Evolutionary conservation across 176 grass and related monocot genomes (phyloP).

Genomic region (Rhipidocladum racemiflorum): DNA sequence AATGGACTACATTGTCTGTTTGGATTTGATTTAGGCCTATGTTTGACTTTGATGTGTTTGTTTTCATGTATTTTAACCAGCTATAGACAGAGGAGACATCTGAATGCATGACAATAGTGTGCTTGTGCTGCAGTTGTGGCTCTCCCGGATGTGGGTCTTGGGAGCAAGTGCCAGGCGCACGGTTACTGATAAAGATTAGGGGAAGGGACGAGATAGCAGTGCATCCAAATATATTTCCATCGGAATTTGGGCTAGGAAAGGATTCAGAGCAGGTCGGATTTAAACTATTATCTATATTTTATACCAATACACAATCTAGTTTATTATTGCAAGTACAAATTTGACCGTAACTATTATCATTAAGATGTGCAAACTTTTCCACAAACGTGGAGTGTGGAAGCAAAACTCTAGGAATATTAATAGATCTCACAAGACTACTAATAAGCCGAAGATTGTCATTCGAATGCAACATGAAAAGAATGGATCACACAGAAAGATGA

Average conservation of each 20-base stretch:
- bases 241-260: background rate
- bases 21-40: too few relatives aligned
- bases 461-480: background rate
- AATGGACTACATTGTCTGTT: too few relatives aligned
- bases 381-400: background rate
- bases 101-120: too few relatives aligned
- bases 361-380: background rate
- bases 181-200: background rate
- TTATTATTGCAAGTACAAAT: background rate
- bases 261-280: background rate
- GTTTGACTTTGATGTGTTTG: too few relatives aligned
- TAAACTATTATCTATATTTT: background rate
- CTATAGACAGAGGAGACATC: too few relatives aligned
- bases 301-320: background rate
- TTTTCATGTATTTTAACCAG: too few relatives aligned
- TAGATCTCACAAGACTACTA: background rate
- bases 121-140: too few relatives aligned
- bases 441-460: background rate
- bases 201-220: background rate
- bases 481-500: background rate
- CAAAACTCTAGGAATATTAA: background rate
- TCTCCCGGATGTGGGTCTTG: too few relatives aligned
- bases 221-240: background rate
- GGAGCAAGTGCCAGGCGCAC: too few relatives aligned
- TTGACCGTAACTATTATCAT: background rate